Base-by-base conservation (phyloP, 345 rosid genomes). In the Eucalyptus melliodora region DNA sequence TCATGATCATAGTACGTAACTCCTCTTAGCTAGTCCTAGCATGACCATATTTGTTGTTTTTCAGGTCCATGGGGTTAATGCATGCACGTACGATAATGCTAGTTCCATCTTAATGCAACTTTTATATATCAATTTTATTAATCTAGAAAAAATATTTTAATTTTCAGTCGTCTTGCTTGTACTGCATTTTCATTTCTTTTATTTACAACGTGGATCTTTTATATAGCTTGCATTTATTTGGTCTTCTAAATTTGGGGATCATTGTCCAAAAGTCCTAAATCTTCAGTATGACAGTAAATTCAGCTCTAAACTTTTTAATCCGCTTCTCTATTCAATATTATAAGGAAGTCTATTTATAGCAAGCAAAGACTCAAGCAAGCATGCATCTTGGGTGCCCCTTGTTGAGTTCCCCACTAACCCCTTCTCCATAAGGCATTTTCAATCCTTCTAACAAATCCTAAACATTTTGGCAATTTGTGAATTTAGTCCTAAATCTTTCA, bases 281-380 rank as follows among this genome's bases (percentile, higher is more conserved):
- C 14, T 56, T 9, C 2, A 9, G 6, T 56, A 24, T 11, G 1
- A 23, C 13, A 10, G 62, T 10, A 23, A 1, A 56, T 56, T 56
- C 30, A 24, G 0, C 24, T 5, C 6, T 56, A 56, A 24, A 56
- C 11, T 9, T 56, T 56, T 23, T 3, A 56, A 56, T 23, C 6
- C 0, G 0, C 11, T 53, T 8, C 59, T 53, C 24, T 53, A 53
- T 53, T 53, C 5, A 2, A 53, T 8, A 8, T 53, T 3, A 19
- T 19, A 53, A 0, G 59, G 59, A 53, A 53, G 24, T 53, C 59
- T 53, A 53, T 53, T 53, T 53, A 53, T 53, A 53, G 24, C 59
- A 53, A 19, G 59, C 56, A 53, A 53, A 53, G 10, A 53, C 59
- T 4, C 59, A 2, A 53, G 24, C 59, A 53, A 53, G 59, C 59